Percentiles rank a stretch among this genome's conserved stretches.
These are phyloP conservation scores for Lipomyces spencermartinsiae DNA, from an alignment of 805 yeast genomes.

Conservation along the genomic window DNA sequence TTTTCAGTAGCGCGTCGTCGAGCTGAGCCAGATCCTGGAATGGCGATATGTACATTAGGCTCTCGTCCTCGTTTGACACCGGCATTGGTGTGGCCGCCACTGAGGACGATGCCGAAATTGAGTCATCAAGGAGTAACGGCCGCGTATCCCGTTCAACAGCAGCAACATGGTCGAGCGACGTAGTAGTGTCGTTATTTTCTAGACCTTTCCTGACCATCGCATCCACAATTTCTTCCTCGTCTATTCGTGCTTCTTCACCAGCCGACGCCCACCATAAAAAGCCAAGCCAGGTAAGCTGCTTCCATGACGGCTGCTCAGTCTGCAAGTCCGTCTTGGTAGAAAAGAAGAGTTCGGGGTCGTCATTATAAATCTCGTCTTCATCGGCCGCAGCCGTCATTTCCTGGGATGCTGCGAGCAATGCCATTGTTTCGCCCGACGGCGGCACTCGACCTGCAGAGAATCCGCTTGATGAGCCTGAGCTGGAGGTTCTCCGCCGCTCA, in stretches of 20 bases:
- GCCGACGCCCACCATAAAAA: conserved; percentile 89
- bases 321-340: conserved; percentile 36
- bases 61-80: conserved; percentile 29
- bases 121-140: conserved; percentile 41
- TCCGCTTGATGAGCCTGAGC: conserved; percentile 22
- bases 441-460: conserved; percentile 13
- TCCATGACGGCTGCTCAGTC: conserved; percentile 53
- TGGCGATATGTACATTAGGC: conserved; percentile 34
- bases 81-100: conserved; percentile 34
- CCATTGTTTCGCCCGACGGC: conserved; percentile 23
- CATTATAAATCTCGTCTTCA: conserved; percentile 34
- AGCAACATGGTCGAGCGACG: conserved; percentile 25
- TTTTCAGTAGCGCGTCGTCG: conserved; percentile 25
- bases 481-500: conserved; percentile 24
- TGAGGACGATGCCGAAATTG: conserved; percentile 35
- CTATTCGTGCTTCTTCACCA: conserved; percentile 60
- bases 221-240: conserved; percentile 52
- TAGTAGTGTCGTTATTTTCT: conserved; percentile 26
- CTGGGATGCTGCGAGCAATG: conserved; percentile 29
- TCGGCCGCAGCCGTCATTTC: conserved; percentile 32
- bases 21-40: conserved; percentile 33
- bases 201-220: conserved; percentile 41
- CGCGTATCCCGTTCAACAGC: conserved; percentile 38
- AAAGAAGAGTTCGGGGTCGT: conserved; percentile 36
- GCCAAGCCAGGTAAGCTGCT: conserved; percentile 68